Base-by-base conservation (phyloP, 2,329 filamentous ascomycete species). In the Aschersonia sp. region DNA sequence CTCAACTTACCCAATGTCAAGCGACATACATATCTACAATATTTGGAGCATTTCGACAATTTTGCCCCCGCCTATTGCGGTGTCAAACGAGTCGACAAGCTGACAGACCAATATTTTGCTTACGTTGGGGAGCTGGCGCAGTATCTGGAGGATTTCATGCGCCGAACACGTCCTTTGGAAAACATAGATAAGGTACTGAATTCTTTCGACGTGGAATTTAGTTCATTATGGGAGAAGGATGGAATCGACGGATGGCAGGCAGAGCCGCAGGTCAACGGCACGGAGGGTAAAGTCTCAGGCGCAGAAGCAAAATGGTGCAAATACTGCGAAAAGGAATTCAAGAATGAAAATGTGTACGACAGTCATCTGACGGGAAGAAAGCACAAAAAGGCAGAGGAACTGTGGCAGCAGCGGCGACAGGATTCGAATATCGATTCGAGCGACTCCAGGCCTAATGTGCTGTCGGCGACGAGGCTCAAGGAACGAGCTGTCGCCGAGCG, bases 301-400 rank as follows among this genome's bases (percentile, higher is more conserved):
- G 71, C 58, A 1, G 82, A 87, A 46, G 86, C 84, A 0, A 75
- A 88, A 12, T 97, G 86, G 84, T 98, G 92, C 58, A 74, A 83
- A 5, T 88, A 89, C 52, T 98, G 92, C 62, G 84, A 92, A 60
- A 95, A 89, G 66, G 87, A 90, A 50, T 98, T 97, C 68, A 88
- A 86, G 58, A 97, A 95, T 58, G 81, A 92, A 54, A 95, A 95
- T 52, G 87, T 95, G 44, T 95, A 94, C 71, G 89, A 88, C 57
- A 81, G 79, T 39, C 92, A 98, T 62, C 67, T 98, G 51, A 83
- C 71, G 0, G 90, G 90, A 41, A 90, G 94, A 67, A 98, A 97
- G 62, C 47, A 48, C 62, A 78, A 90, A 62, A 87, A 87, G 57
- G 86, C 85, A 0, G 86, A 84, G 1, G 80, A 87, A 60, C 73